phyloP scores from a whole-genome alignment of 805 yeast species.

The Saturnispora serradocipensis region DNA sequence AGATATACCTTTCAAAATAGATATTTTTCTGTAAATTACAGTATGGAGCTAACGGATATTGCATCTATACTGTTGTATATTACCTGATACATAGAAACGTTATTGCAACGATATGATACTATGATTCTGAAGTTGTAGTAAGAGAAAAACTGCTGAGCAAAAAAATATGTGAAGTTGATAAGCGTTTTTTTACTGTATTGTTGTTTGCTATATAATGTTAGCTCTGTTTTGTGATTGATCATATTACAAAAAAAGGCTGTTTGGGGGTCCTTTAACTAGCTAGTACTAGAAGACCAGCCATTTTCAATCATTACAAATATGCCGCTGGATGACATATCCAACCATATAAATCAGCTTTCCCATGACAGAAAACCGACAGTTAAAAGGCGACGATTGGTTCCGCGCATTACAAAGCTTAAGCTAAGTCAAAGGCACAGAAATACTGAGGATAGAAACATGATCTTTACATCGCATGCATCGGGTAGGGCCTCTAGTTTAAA shows the following conservation, averaged over 20 bases:
- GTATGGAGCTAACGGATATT: rapidly evolving
- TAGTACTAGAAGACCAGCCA: slow-evolving; percentile 4
- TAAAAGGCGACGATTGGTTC: slow-evolving; percentile 6
- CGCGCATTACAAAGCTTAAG: background rate
- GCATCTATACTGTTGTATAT: too few relatives aligned
- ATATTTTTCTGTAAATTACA: background rate
- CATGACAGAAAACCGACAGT: background rate
- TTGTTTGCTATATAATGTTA: background rate
- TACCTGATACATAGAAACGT: too few relatives aligned
- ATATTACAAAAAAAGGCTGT: background rate
- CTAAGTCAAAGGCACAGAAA: background rate
- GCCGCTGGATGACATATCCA: slow-evolving; percentile 3
- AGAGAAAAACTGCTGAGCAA: background rate
- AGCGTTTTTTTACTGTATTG: background rate
- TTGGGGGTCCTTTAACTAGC: background rate
- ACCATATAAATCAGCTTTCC: background rate
- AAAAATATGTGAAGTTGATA: background rate
- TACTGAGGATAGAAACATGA: background rate
- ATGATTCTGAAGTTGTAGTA: too few relatives aligned
- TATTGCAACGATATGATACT: too few relatives aligned
- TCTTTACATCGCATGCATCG: background rate
- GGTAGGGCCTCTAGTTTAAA: background rate
- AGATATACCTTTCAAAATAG: background rate
- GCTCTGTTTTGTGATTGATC: slow-evolving; percentile 2
- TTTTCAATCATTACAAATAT: background rate